These are phyloP conservation scores for Rhodotorula graminis DNA, from an alignment of 768 basidiomycete genomes.

Conservation along the genomic window DNA sequence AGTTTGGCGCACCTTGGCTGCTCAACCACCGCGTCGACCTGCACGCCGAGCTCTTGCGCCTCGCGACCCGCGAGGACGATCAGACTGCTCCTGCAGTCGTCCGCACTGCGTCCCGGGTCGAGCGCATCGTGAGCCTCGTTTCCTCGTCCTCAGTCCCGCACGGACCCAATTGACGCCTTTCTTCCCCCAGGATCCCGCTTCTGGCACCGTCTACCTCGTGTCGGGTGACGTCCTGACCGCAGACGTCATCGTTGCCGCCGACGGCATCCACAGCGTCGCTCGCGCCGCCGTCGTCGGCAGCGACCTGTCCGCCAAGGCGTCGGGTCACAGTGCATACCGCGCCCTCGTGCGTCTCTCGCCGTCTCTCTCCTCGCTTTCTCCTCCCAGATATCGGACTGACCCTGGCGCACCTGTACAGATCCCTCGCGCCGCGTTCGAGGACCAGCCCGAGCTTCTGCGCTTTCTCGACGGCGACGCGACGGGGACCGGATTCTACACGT, in stretches of 20 bases:
- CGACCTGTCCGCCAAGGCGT: constrained; percentile 26
- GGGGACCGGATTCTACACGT: constrained; percentile 8
- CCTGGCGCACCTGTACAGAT: too few relatives aligned
- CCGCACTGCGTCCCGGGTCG: constrained; percentile 26
- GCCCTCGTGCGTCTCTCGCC: constrained; percentile 21
- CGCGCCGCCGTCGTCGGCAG: constrained; percentile 30
- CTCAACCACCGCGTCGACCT: constrained; percentile 37
- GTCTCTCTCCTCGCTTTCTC: too few relatives aligned
- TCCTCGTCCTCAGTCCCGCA: neutral
- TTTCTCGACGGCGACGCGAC: constrained; percentile 23
- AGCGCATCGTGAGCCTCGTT: neutral
- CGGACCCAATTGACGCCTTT: too few relatives aligned
- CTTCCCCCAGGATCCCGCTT: neutral
- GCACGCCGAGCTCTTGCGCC: constrained; percentile 19
- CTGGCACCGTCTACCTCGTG: neutral
- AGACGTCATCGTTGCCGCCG: constrained; percentile 40
- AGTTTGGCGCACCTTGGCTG: constrained; percentile 27
- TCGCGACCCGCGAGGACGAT: constrained; percentile 14
- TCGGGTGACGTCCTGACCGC: constrained; percentile 23
- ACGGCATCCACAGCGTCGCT: constrained; percentile 37
- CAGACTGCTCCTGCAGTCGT: constrained; percentile 4
- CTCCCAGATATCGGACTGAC: too few relatives aligned
- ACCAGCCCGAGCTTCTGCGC: constrained; percentile 11
- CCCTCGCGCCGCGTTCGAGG: constrained; percentile 5
- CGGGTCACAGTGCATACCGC: constrained; percentile 41